These are phyloP conservation scores for Oemleria cerasiformis DNA, from an alignment of 306 rosid species.

Conservation along the genomic window DNA sequence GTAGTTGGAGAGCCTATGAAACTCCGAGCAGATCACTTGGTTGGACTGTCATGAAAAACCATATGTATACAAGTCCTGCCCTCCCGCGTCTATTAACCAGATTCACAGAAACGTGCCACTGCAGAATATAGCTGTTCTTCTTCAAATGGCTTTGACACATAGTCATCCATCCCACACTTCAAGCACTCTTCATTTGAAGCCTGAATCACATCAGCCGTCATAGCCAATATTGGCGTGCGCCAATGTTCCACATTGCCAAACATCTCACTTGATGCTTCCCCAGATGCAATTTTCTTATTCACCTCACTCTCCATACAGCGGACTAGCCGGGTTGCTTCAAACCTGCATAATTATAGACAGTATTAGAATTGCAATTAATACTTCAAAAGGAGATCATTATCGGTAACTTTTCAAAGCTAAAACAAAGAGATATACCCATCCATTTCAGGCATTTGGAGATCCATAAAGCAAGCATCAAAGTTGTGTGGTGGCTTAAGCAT, in stretches of 20 bases:
- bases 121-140: constrained; percentile 74
- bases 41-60: constrained; percentile 17
- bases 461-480: constrained; percentile 95
- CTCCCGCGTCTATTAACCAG: constrained; percentile 23
- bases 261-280: constrained; percentile 54
- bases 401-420: constrained; percentile 9
- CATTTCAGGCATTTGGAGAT: constrained; percentile 99
- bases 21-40: constrained; percentile 15
- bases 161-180: constrained; percentile 91
- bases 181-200: constrained; percentile 76
- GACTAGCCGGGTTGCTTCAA: constrained; percentile 68
- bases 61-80: constrained; percentile 8
- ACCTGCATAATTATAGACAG: constrained; percentile 45
- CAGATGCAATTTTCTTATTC: constrained; percentile 53
- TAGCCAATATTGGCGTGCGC: constrained; percentile 89
- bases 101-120: constrained; percentile 50
- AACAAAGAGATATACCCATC: constrained; percentile 61
- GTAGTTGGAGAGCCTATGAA: constrained; percentile 11
- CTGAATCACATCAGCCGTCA: constrained; percentile 91
- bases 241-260: constrained; percentile 52
- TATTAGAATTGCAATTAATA: constrained; percentile 8
- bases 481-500: constrained; percentile 73
- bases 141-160: constrained; percentile 86
- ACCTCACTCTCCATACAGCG: constrained; percentile 56
- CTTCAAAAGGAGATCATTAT: constrained; percentile 3